Evolutionary conservation across 129 eudicot species (phyloP).

Genomic region (Centaurea solstitialis): DNA sequence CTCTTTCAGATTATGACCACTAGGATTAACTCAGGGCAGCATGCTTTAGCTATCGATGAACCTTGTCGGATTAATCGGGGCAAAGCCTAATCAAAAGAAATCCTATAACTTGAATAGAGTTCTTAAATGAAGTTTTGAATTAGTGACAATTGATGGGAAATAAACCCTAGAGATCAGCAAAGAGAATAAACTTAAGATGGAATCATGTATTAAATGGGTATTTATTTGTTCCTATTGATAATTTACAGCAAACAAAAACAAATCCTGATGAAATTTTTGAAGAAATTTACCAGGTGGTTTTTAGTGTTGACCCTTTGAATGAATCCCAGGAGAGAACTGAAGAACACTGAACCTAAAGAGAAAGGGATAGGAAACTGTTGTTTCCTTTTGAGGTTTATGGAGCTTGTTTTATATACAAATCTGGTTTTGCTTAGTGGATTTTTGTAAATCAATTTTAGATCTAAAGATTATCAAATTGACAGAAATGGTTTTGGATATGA

Average conservation of each 20-base stretch:
- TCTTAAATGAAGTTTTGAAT: too few species aligned
- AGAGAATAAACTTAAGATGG: background rate
- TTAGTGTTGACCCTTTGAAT: conserved; percentile 7
- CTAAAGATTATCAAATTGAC: background rate
- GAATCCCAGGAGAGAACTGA: conserved; percentile 21
- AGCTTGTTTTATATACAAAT: conserved; percentile 35
- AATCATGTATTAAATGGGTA: background rate
- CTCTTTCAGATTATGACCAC: too few species aligned
- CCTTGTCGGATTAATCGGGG: too few species aligned
- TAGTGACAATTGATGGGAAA: background rate
- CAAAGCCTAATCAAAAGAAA: too few species aligned
- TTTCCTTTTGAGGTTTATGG: conserved; percentile 19
- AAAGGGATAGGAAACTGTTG: background rate
- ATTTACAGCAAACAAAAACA: conserved; percentile 4
- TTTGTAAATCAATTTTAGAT: background rate
- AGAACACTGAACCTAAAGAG: conserved; percentile 16
- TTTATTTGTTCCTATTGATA: background rate
- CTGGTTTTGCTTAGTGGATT: conserved; percentile 22
- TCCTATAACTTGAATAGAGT: background rate
- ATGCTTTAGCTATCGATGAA: too few species aligned
- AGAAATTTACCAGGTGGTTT: conserved; percentile 36
- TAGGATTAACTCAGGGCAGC: too few species aligned
- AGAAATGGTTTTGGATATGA: background rate
- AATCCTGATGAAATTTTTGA: conserved; percentile 11
- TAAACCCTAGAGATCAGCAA: background rate